Evolutionary conservation across 2,329 filamentous ascomycete species (phyloP), one percentile per base, ranked within the genome.

Genomic region (Trichophyton rubrum): DNA sequence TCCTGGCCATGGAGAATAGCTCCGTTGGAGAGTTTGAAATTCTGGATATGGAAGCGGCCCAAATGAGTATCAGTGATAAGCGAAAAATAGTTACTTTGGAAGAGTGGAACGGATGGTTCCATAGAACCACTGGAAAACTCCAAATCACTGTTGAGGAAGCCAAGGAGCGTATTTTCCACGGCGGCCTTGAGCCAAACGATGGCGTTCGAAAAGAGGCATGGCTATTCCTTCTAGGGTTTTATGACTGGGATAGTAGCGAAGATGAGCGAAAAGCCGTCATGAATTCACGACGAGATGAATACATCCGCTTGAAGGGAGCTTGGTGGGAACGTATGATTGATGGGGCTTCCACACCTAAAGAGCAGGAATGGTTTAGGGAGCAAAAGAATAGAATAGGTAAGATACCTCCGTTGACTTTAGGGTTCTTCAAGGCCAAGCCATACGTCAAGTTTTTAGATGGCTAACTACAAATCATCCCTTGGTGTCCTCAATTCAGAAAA

Each of bases 251-350:
- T 67, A 95, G 90, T 72, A 90, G 87, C 0, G 79, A 79, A 0
- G 89, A 96, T 63, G 93, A 99, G 70, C 83, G 93, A 43, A 88
- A 85, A 67, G 89, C 86, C 0, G 82, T 91, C 67, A 79, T 91
- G 67, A 92, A 93, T 55, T 95, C 88, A 6, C 81, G 95, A 38
- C 81, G 93, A 8, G 93, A 99, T 68, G 90, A 95, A 67, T 99
- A 97, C 71, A 89, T 97, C 62, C 87, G 90, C 65, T 79, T 99
- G 49, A 99, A 99, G 74, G 90, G 88, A 4, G 82, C 87, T 0
- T 99, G 93, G 95, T 99, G 95, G 95, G 91, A 97, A 73, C 82
- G 88, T 41, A 85, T 96, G 67, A 82, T 93, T 1, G 91, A 96
- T 61, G 84, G 91, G 13, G 85, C 88, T 33, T 86, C 88, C 1